A percentile compares a stretch with the other conserved stretches of the same genome.
phyloP scores from a whole-genome alignment of 371 early-diverging fungal genomes.

The Paraphysoderma sedebokerense region DNA sequence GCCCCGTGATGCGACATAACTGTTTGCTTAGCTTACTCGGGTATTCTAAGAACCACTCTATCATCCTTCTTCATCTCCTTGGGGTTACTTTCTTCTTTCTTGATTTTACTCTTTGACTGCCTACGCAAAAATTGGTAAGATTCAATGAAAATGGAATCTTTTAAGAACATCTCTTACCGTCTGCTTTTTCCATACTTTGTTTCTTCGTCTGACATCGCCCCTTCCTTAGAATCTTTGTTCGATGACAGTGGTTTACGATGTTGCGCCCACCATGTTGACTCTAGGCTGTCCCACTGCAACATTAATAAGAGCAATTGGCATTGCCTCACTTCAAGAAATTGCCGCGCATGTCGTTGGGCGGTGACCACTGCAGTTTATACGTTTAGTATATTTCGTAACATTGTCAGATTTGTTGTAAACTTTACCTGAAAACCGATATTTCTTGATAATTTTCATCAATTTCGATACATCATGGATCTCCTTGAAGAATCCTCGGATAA shows the following conservation, averaged over 20 bases:
- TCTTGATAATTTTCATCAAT: conserved; percentile 27
- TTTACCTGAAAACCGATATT: conserved; percentile 27
- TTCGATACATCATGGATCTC: conserved; percentile 30
- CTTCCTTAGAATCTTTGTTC: background rate
- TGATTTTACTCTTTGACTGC: no score
- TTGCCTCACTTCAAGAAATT: conserved; percentile 10
- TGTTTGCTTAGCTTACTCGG: no score
- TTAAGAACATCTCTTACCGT: no score
- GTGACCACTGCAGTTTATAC: conserved; percentile 12
- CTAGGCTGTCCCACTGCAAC: conserved; percentile 23
- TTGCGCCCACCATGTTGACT: conserved; percentile 19
- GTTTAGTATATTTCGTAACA: background rate
- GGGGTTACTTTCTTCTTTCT: no score
- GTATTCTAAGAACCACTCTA: no score
- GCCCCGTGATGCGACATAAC: no score
- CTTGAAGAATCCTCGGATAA: conserved; percentile 26
- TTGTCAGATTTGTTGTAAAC: background rate
- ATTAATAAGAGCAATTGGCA: conserved; percentile 13
- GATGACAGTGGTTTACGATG: background rate
- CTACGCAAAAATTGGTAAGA: background rate
- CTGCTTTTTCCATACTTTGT: background rate
- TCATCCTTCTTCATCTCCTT: no score
- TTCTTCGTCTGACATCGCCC: background rate
- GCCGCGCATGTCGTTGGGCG: conserved; percentile 12
- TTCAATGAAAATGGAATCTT: background rate